Evolutionary conservation across 257 asterid species (phyloP), one percentile per base, ranked within the genome.

Genomic region (Misopates orontium): DNA sequence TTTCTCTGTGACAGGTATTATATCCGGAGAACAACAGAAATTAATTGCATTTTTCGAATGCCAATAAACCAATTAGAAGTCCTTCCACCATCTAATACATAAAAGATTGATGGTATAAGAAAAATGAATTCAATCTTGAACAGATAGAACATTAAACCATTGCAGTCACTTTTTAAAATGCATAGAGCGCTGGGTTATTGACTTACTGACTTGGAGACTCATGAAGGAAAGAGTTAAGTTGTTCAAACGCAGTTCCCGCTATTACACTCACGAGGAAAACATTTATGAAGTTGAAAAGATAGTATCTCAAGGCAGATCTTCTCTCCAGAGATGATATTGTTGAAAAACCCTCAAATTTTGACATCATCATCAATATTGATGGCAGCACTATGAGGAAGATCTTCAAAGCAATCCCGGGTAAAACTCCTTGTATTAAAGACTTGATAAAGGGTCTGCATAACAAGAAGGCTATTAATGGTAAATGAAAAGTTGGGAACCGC

Each of bases 351-450:
- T 94, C 99, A 21, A 94, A 85, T 81, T 82, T 90, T 62, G 99
- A 83, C 97, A 94, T 88, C 28, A 83, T 75, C 96, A 88, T 94
- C 73, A 94, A 83, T 68, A 94, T 83, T 17, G 86, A 64, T 10
- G 99, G 99, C 57, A 94, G 87, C 42, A 94, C 67, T 64, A 90
- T 83, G 70, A 94, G 95, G 84, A 94, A 94, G 60, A 94, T 82
- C 86, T 94, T 94, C 84, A 94, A 74, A 63, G 92, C 97, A 75
- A 93, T 82, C 68, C 99, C 99, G n/a, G 99, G 99, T 25, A 93
- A 81, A 72, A 93, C 80, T 51, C 99, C 99, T 78, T 87, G 95
- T 71, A 93, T 88, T 57, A 94, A 81, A 66, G 96, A 77, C 92
- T 94, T 94, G 88, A 94, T 82, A 71, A 94, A 76, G 20, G 56